Conservation (phyloP, 768 basidiomycete genomes). For the Kwoniella sp. region DNA sequence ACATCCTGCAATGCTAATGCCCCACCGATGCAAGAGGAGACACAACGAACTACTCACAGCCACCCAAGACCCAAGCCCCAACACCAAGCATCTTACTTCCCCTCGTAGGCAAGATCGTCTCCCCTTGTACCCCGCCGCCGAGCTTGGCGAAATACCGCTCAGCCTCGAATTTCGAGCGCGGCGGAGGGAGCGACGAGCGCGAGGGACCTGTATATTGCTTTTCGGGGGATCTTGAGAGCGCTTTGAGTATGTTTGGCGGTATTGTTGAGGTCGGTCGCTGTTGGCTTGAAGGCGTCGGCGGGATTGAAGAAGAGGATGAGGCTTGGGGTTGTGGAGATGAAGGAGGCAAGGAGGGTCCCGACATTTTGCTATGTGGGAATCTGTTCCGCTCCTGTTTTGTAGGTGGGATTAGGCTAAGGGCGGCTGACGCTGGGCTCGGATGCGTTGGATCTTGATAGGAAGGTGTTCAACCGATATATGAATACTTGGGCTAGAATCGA, state of each 20-base stretch:
- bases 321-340: neutral
- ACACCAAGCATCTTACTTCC: constrained; percentile 35
- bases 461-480: too few species aligned
- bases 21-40: too few species aligned
- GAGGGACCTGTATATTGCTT: constrained; percentile 38
- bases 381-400: too few species aligned
- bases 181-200: constrained; percentile 17
- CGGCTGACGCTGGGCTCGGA: too few species aligned
- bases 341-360: too few species aligned
- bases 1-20: too few species aligned
- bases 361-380: constrained; percentile 2
- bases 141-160: constrained; percentile 40
- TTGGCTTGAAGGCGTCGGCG: neutral
- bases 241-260: neutral
- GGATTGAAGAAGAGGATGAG: constrained; percentile 6
- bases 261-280: neutral
- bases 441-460: too few species aligned
- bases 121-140: constrained; percentile 19
- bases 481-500: too few species aligned
- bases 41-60: constrained; percentile 29
- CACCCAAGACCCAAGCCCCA: constrained; percentile 40
- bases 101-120: constrained; percentile 33
- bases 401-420: too few species aligned
- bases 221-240: constrained; percentile 19
- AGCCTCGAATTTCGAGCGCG: constrained; percentile 26